phyloP scores from a whole-genome alignment of 768 basidiomycete genomes.

The Lactarius evosmus region DNA sequence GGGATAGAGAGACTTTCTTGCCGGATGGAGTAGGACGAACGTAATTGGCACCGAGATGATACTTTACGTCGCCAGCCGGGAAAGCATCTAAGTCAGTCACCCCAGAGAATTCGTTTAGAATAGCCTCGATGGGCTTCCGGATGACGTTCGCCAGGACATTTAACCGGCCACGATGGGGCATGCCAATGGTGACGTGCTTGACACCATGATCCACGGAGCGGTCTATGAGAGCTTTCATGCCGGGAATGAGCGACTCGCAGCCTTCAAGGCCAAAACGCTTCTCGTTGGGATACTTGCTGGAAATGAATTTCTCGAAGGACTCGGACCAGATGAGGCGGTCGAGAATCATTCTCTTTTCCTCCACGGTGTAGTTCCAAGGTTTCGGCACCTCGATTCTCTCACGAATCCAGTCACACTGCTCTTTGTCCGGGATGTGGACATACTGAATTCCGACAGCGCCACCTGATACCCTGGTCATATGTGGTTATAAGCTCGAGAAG shows the following conservation, averaged over 20 bases:
- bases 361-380: slow-evolving; percentile 96
- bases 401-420: slow-evolving; percentile 99
- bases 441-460: slow-evolving; percentile 89
- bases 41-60: slow-evolving; percentile 98
- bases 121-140: slow-evolving; percentile 96
- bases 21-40: slow-evolving; percentile 96
- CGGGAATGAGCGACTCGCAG: slow-evolving; percentile 94
- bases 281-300: slow-evolving; percentile 98
- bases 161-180: slow-evolving; percentile 98
- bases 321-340: slow-evolving; percentile 99
- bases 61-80: slow-evolving; percentile 97
- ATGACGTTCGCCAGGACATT: slow-evolving; percentile 99
- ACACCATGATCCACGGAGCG: slow-evolving; percentile 95
- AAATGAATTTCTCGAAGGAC: slow-evolving; percentile 97
- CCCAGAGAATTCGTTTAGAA: slow-evolving; percentile 94
- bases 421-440: slow-evolving; percentile 95
- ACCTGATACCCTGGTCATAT: slow-evolving; percentile 44
- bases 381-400: slow-evolving; percentile 93
- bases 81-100: slow-evolving; percentile 62
- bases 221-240: slow-evolving; percentile 99
- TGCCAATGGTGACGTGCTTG: slow-evolving; percentile 95
- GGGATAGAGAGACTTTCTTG: slow-evolving; percentile 94
- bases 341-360: slow-evolving; percentile 98
- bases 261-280: slow-evolving; percentile 99
- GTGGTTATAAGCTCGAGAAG: neutral